phyloP scores from a whole-genome alignment of 495 filamentous ascomycete species.

The Pyronema omphalodes region DNA sequence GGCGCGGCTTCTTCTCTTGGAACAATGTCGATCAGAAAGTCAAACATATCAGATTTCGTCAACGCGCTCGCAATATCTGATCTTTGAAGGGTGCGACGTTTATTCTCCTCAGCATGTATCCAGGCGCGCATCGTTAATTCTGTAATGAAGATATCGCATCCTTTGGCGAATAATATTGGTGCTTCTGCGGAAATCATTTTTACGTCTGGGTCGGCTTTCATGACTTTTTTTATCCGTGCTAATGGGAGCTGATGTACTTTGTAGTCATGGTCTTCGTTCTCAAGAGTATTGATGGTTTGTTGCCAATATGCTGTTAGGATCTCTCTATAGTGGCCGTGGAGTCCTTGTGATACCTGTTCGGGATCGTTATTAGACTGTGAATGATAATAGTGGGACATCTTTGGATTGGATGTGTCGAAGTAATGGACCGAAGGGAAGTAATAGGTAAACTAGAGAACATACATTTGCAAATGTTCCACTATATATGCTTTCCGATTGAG shows the following conservation, averaged over 20 bases:
- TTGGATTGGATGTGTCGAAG: not conserved
- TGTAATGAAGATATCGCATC: slow-evolving; percentile 98
- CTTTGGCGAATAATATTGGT: slow-evolving; percentile 94
- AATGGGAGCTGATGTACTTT: slow-evolving; percentile 91
- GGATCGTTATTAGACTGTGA: slow-evolving; percentile 7
- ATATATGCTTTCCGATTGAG: slow-evolving; percentile 48
- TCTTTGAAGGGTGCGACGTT: slow-evolving; percentile 81
- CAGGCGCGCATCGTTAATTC: slow-evolving; percentile 99
- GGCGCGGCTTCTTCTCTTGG: slow-evolving; percentile 81
- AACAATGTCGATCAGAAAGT: slow-evolving; percentile 97
- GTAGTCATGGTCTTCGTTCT: slow-evolving; percentile 90
- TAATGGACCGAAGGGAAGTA: not conserved
- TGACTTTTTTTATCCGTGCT: slow-evolving; percentile 97
- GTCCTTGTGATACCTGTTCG: slow-evolving; percentile 74
- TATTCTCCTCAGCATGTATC: slow-evolving; percentile 99
- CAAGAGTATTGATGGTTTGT: slow-evolving; percentile 84
- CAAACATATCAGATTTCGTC: slow-evolving; percentile 97
- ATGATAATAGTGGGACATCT: too few species aligned
- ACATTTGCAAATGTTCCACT: slow-evolving; percentile 92
- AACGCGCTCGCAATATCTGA: slow-evolving; percentile 91
- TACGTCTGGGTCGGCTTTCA: slow-evolving; percentile 98
- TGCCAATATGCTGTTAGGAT: slow-evolving; percentile 98
- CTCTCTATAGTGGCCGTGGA: slow-evolving; percentile 82
- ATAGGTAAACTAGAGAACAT: slow-evolving; percentile 20
- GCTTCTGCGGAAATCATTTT: slow-evolving; percentile 99